These are phyloP conservation scores for Sicyos edulis DNA, from an alignment of 306 rosid species.

Conservation along the genomic window DNA sequence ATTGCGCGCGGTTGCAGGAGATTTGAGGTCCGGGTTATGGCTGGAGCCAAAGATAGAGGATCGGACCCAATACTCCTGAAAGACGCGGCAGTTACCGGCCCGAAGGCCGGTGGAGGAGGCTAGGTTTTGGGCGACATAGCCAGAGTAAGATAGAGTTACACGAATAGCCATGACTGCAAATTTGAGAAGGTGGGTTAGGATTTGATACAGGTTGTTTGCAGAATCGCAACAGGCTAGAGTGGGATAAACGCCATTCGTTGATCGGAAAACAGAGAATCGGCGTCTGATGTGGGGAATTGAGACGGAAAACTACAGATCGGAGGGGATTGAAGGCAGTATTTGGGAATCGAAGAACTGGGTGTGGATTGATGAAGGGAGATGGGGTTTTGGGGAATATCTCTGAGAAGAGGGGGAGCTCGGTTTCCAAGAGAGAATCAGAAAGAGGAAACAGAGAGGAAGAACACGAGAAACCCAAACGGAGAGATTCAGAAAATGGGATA, in stretches of 20 bases:
- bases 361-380: neutral
- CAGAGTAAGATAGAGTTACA: slow-evolving; percentile 60
- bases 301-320: neutral
- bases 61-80: slow-evolving; percentile 61
- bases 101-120: slow-evolving; percentile 64
- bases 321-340: neutral
- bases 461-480: slow-evolving; percentile 4
- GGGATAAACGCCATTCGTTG: slow-evolving; percentile 30
- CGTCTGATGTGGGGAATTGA: too few relatives aligned
- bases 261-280: slow-evolving; percentile 25
- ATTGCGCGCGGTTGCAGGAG: slow-evolving; percentile 37
- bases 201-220: slow-evolving; percentile 40
- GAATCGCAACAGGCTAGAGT: slow-evolving; percentile 39
- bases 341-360: neutral
- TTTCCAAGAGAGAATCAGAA: neutral
- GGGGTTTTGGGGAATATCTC: neutral
- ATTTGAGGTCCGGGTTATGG: slow-evolving; percentile 47
- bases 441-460: slow-evolving; percentile 7
- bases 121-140: slow-evolving; percentile 70
- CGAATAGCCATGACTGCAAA: slow-evolving; percentile 68
- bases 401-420: slow-evolving; percentile 14
- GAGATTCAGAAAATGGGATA: neutral
- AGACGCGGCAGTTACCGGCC: slow-evolving; percentile 42
- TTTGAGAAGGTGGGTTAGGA: slow-evolving; percentile 22
- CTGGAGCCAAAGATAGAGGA: slow-evolving; percentile 42